These are phyloP conservation scores for Phanerochaete sordida DNA, from an alignment of 768 basidiomycete genomes.

Conservation along the genomic window DNA sequence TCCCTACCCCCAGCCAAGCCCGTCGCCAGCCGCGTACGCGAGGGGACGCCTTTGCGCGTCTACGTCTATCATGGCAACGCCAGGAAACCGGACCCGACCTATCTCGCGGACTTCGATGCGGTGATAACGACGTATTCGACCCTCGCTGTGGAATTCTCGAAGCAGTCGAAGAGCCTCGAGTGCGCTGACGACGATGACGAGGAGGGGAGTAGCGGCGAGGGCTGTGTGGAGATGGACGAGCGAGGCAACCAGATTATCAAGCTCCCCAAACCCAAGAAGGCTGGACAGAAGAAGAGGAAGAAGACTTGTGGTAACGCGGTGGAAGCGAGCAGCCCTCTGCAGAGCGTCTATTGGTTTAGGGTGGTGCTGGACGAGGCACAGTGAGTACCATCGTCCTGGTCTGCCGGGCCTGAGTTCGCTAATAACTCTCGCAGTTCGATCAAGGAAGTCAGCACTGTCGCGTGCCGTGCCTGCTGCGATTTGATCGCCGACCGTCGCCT, in stretches of 20 bases:
- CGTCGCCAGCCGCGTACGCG: slow-evolving; percentile 15
- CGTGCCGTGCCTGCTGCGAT: slow-evolving; percentile 93
- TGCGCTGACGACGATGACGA: slow-evolving; percentile 57
- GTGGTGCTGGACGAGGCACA: slow-evolving; percentile 94
- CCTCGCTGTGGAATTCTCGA: slow-evolving; percentile 91
- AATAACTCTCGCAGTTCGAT: slow-evolving; percentile 63
- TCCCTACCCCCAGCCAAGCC: slow-evolving; percentile 15
- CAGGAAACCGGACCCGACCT: slow-evolving; percentile 80
- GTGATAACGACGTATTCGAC: slow-evolving; percentile 98
- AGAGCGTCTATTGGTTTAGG: slow-evolving; percentile 95
- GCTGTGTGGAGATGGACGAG: slow-evolving; percentile 63
- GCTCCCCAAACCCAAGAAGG: slow-evolving; percentile 63
- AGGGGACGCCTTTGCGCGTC: slow-evolving; percentile 57
- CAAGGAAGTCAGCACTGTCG: slow-evolving; percentile 93
- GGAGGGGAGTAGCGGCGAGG: slow-evolving; percentile 64
- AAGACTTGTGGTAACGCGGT: slow-evolving; percentile 32
- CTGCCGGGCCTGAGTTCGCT: neutral
- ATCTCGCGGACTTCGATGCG: slow-evolving; percentile 90
- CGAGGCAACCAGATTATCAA: slow-evolving; percentile 60
- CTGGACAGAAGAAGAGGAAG: slow-evolving; percentile 63
- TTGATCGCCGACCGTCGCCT: slow-evolving; percentile 89
- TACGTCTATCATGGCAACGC: slow-evolving; percentile 96
- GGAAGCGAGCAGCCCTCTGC: slow-evolving; percentile 74
- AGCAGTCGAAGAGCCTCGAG: slow-evolving; percentile 68
- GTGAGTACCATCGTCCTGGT: slow-evolving; percentile 47